Evolutionary conservation across 108 stramenopile genomes (phyloP), one percentile per base, ranked within the genome.

Genomic region (Cylindrotheca closterium): DNA sequence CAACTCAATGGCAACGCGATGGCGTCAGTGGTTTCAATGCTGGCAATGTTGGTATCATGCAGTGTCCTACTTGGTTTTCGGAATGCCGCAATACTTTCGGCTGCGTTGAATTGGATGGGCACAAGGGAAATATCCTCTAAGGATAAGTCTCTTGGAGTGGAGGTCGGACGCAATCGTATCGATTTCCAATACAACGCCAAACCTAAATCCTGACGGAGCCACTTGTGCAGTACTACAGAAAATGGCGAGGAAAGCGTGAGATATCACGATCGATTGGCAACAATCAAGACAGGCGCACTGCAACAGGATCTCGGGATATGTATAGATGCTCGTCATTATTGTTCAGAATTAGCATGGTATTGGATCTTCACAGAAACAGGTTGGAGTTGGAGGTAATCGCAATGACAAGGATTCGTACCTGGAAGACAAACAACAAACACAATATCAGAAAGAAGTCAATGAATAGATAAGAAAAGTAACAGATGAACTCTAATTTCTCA

Each of bases 321-420:
- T n/a, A n/a, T 49, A 27, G 30, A 51, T 74, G 53, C 51, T 65
- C 74, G 60, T 66, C 67, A 59, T 23, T 12, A 12, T 47, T 51
- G n/a, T 67, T 83, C 75, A 74, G 78, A 57, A 74, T 77, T 79
- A 77, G 75, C 82, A 83, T 77, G 78, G 78, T 59, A 77, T 67
- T 42, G 37, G 27, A 25, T 73, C 64, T n/a, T 73, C 71, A 77
- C 62, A 54, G 51, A 77, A 60, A 59, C 31, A 30, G 58, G 47
- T 26, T 23, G 22, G 17, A n/a, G n/a, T n/a, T n/a, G n/a, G n/a
- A n/a, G n/a, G n/a, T n/a, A n/a, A n/a, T n/a, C n/a, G n/a, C n/a
- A n/a, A n/a, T n/a, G n/a, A n/a, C n/a, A n/a, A n/a, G n/a, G n/a
- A n/a, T n/a, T n/a, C n/a, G n/a, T n/a, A n/a, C n/a, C n/a, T n/a